phyloP scores from a whole-genome alignment of 768 basidiomycete species.

The Crucibulum laeve region DNA sequence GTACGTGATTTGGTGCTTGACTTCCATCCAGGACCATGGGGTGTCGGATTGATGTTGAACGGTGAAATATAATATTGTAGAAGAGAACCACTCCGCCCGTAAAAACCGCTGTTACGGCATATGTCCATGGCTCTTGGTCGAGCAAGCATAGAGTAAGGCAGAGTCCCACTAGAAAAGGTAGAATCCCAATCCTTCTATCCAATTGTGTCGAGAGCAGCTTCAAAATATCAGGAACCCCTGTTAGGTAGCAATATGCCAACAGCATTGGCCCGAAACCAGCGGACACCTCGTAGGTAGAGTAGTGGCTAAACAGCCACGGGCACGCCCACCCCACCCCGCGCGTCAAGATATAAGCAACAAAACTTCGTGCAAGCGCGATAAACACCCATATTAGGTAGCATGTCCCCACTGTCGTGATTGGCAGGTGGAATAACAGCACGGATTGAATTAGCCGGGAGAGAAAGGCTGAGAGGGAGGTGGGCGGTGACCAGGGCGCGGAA shows the following conservation, averaged over 20 bases:
- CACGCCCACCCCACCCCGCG: conserved; percentile 30
- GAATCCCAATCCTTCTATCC: conserved; percentile 6
- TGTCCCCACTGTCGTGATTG: conserved; percentile 10
- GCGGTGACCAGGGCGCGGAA: conserved; percentile 30
- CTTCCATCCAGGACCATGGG: not conserved
- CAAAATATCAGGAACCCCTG: conserved; percentile 1
- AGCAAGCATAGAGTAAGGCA: conserved; percentile 17
- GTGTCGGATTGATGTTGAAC: not conserved
- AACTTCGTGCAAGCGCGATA: conserved; percentile 16
- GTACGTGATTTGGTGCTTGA: not conserved
- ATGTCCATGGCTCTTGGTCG: conserved; percentile 37
- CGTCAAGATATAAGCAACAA: conserved; percentile 19
- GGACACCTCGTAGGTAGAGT: conserved; percentile 30
- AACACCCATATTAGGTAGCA: conserved; percentile 21
- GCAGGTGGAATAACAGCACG: conserved; percentile 12
- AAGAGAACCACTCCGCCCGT: conserved; percentile 16
- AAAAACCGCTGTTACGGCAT: conserved; percentile 20
- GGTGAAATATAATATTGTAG: conserved; percentile 1
- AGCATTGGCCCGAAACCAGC: conserved; percentile 30
- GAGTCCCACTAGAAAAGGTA: conserved; percentile 5
- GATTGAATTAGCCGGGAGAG: conserved; percentile 21
- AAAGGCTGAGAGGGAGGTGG: conserved; percentile 16
- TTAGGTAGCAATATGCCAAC: conserved; percentile 12
- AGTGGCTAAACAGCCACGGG: conserved; percentile 34
- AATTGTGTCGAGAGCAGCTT: not conserved